Evolutionary conservation across 2,329 filamentous ascomycete species (phyloP).

Genomic region (Tolypocladium pustulatum): DNA sequence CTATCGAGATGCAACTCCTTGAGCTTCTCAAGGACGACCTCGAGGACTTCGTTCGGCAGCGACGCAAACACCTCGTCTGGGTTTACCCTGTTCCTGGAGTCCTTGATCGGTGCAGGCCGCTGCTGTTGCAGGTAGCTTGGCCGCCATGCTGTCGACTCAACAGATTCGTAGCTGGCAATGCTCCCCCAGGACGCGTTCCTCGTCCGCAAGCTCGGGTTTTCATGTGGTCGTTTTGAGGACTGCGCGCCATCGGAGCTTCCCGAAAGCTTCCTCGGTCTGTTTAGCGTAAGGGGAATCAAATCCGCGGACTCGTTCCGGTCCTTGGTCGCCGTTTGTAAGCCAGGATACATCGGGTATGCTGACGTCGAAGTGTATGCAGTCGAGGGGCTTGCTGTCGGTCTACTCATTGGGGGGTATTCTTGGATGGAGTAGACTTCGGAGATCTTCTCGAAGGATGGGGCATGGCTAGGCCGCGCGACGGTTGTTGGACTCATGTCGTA

Average conservation of each 20-base stretch:
- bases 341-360: conserved; percentile 19
- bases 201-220: conserved; percentile 14
- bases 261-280: conserved; percentile 26
- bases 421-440: conserved; percentile 5
- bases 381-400: conserved; percentile 2
- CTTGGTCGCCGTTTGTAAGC: conserved; percentile 16
- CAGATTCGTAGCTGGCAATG: conserved; percentile 29
- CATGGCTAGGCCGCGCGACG: conserved; percentile 5
- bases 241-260: not conserved
- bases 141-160: conserved; percentile 16
- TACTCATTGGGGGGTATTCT: conserved; percentile 1
- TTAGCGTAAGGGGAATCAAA: conserved; percentile 15
- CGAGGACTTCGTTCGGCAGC: conserved; percentile 48
- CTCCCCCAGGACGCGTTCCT: conserved; percentile 22
- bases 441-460: conserved; percentile 6
- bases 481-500: conserved; percentile 9
- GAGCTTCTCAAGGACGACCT: conserved; percentile 43
- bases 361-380: conserved; percentile 10
- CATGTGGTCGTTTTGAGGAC: conserved; percentile 5
- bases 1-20: conserved; percentile 38
- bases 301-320: conserved; percentile 11
- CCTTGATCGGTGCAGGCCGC: conserved; percentile 2
- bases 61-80: conserved; percentile 43
- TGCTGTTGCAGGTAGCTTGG: conserved; percentile 3
- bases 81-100: conserved; percentile 7